These are phyloP conservation scores for Ceratobasidium sp. DNA, from an alignment of 1,284 basidiomycete species.

Conservation along the genomic window DNA sequence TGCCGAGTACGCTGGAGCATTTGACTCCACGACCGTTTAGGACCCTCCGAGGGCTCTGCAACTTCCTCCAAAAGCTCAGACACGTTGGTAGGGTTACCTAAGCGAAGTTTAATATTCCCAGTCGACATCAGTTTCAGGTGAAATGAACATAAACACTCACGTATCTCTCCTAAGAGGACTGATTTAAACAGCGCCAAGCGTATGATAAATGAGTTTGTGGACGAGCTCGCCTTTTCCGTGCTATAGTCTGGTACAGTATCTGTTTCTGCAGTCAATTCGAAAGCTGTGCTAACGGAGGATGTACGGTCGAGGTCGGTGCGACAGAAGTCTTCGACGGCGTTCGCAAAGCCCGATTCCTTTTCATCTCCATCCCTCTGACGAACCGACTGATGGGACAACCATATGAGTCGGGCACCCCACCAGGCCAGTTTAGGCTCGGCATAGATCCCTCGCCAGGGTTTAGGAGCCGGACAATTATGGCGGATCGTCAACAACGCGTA, in stretches of 20 bases:
- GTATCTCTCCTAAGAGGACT: no score
- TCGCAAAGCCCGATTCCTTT: neutral
- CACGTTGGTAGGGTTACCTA: no score
- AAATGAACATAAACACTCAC: no score
- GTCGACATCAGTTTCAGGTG: no score
- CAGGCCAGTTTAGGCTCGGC: neutral
- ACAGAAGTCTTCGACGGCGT: neutral
- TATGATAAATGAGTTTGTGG: neutral
- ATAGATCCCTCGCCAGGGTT: neutral
- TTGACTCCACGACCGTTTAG: no score
- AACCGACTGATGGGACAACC: neutral
- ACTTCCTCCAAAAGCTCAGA: no score
- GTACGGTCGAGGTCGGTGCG: neutral
- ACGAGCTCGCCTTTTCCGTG: neutral
- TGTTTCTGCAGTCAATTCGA: neutral
- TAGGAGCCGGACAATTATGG: neutral
- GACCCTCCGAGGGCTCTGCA: no score
- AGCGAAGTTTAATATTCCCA: no score
- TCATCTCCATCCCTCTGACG: neutral
- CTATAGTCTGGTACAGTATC: neutral
- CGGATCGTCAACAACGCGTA: neutral
- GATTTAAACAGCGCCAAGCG: neutral
- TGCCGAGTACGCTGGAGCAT: no score
- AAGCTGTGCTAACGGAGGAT: neutral
- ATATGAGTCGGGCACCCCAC: slow-evolving; percentile 1